Conservation (phyloP, 108 stramenopile species). For the Cyclotella distinguenda region DNA sequence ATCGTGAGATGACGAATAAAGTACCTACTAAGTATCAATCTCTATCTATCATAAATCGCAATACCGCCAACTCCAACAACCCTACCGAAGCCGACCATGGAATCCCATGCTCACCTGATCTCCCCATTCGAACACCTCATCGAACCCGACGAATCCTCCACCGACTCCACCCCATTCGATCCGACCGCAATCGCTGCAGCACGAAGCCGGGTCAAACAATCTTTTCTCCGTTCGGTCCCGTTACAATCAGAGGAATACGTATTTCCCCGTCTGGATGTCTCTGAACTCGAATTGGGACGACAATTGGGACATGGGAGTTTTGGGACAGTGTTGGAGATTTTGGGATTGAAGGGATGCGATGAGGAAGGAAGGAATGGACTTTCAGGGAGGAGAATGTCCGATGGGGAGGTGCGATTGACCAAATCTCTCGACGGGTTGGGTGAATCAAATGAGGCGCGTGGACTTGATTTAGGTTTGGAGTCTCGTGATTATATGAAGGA, state of each 20-base stretch:
- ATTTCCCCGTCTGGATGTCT: conserved; percentile 50
- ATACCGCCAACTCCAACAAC: no score
- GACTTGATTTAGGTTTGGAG: not conserved
- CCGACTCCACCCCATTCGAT: not conserved
- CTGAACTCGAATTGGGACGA: conserved; percentile 64
- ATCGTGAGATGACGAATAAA: no score
- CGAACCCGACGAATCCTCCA: not conserved
- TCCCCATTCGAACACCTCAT: not conserved
- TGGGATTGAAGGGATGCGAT: not conserved
- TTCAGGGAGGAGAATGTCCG: no score
- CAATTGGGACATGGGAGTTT: conserved; percentile 74
- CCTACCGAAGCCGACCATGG: no score
- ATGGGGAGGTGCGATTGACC: not conserved
- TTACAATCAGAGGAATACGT: conserved; percentile 19
- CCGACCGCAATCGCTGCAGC: conserved; percentile 4
- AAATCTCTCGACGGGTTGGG: conserved; percentile 2
- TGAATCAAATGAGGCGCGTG: no score
- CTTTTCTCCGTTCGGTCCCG: conserved; percentile 16
- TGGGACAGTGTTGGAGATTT: conserved; percentile 77
- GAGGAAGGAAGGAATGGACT: not conserved
- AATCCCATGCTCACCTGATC: not conserved
- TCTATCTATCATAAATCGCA: no score
- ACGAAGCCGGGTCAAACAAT: conserved; percentile 13
- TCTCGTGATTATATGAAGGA: not conserved
- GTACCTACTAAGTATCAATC: no score